Base-by-base conservation (phyloP, 2,329 filamentous ascomycete species). In the Alternaria sp. region DNA sequence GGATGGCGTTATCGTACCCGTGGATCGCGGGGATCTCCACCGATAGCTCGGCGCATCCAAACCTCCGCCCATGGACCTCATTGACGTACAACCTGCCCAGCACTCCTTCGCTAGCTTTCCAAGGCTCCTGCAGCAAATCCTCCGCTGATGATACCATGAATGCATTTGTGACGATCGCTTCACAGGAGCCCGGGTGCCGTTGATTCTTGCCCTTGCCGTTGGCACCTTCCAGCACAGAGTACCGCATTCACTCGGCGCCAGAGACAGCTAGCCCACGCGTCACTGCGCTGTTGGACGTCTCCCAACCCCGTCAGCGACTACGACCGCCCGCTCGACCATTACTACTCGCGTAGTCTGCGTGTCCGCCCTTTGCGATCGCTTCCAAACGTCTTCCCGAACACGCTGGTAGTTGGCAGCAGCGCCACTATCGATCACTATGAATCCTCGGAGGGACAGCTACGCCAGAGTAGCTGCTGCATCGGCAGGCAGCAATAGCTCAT, bases 391-490 rank as follows among this genome's bases (percentile, higher is more conserved):
- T 26, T 32, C 43, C 17, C 56, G 30, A 43, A 45, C 83, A 87
- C 61, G 85, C 85, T 58, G 86, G 85, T 19, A 53, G 50, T 55
- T 47, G 32, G 50, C 51, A n/a, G 36, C 17, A 36, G 28, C 51
- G 53, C 55, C 57, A 61, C 59, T 44, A 47, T 54, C 58, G 36
- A 57, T 44, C 49, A 50, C 46, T 40, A 67, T 69, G 56, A 71
- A 65, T 21, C 61, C 65, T 57, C 65, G 65, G 17, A 52, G 65
- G 23, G 65, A 66, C 47, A 70, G 87, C 68, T 86, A 85, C 45
- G 89, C 88, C 55, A 89, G 89, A 80, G 87, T 88, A 70, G 88
- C 87, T 25, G 85, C 86, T 57, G 87, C 86, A 43, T 83, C 82
- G 68, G 67, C 70, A 59, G 72, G 64, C 57, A 74, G 65, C 66